Evolutionary conservation across 306 rosid species (phyloP).

Genomic region (Abrus pulchellus): DNA sequence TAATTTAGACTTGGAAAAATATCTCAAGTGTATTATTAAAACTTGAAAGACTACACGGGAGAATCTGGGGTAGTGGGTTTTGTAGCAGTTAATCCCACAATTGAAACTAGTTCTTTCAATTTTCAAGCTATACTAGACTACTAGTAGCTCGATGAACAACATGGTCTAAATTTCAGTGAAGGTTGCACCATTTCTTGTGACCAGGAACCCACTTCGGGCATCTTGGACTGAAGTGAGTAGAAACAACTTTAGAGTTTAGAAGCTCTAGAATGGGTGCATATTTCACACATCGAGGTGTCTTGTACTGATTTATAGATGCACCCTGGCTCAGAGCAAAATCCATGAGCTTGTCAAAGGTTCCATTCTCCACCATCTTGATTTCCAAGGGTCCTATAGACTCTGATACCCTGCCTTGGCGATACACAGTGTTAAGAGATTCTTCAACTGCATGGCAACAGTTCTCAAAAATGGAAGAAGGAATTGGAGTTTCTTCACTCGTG

Average conservation of each 20-base stretch:
- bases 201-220: constrained; percentile 14
- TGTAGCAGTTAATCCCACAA: neutral
- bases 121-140: neutral
- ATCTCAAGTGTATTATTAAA: neutral
- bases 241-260: constrained; percentile 27
- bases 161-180: neutral
- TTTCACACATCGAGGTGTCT: constrained; percentile 13
- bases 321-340: constrained; percentile 25
- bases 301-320: constrained; percentile 31
- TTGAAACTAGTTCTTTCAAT: neutral
- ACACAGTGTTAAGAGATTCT: constrained; percentile 21
- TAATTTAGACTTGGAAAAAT: neutral
- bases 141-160: neutral
- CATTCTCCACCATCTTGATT: constrained; percentile 17
- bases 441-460: constrained; percentile 10
- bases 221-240: constrained; percentile 10
- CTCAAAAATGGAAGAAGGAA: neutral
- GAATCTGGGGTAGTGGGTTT: neutral
- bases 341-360: constrained; percentile 25
- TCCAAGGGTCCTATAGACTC: constrained; percentile 20
- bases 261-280: constrained; percentile 8
- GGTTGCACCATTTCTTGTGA: constrained; percentile 10
- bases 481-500: neutral
- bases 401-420: neutral
- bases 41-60: constrained; percentile 1